phyloP scores from a whole-genome alignment of 2,329 filamentous ascomycete species.

The Curvularia sp. region DNA sequence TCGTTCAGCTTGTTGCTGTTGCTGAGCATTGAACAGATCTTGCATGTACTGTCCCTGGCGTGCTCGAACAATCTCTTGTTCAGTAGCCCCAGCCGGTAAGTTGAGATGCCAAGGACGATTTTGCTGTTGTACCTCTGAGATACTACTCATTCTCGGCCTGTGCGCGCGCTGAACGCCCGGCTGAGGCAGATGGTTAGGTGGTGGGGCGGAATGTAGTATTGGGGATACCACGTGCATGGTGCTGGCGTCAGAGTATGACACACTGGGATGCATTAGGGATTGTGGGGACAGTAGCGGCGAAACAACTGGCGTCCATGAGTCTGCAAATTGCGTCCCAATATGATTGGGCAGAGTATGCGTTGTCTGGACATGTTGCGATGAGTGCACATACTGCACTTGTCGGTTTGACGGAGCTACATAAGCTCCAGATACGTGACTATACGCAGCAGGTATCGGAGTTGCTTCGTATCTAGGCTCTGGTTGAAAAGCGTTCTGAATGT shows the following conservation, averaged over 20 bases:
- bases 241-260: conserved; percentile 41
- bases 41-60: conserved; percentile 48
- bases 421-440: conserved; percentile 43
- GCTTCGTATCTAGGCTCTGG: conserved; percentile 47
- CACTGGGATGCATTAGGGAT: conserved; percentile 33
- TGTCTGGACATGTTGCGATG: conserved; percentile 19
- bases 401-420: conserved; percentile 37
- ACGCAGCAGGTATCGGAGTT: conserved; percentile 48
- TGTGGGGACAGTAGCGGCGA: conserved; percentile 46
- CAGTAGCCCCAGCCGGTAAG: conserved; percentile 45
- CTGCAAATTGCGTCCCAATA: conserved; percentile 34
- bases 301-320: conserved; percentile 41
- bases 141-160: conserved; percentile 47
- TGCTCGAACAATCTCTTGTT: conserved; percentile 49
- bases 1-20: conserved; percentile 44
- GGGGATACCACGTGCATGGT: conserved; percentile 43
- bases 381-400: conserved; percentile 23
- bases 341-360: conserved; percentile 18
- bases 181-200: conserved; percentile 17
- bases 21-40: conserved; percentile 43
- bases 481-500: conserved; percentile 21
- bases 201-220: conserved; percentile 34
- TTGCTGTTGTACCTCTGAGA: conserved; percentile 40
- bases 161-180: conserved; percentile 30
- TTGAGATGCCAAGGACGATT: conserved; percentile 47